Evolutionary conservation across 805 yeast species (phyloP).

Genomic region (Cyberlindnera sargentensis): DNA sequence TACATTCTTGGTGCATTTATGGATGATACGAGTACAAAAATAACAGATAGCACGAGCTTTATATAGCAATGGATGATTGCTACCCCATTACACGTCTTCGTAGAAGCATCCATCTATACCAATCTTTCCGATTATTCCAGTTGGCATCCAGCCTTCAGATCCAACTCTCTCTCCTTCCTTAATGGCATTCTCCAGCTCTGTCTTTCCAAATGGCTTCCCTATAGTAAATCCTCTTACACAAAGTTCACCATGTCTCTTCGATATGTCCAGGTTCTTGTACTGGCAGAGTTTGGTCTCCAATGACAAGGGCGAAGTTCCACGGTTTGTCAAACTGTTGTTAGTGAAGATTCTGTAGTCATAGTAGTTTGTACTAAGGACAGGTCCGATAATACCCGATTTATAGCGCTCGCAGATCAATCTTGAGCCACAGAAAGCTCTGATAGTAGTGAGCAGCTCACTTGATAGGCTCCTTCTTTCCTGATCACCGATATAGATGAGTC

Average conservation of each 20-base stretch:
- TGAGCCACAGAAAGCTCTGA: conserved; percentile 40
- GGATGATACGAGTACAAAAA: conserved; percentile 16
- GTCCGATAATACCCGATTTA: conserved; percentile 43
- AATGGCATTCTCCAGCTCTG: conserved; percentile 25
- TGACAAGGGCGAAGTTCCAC: conserved; percentile 55
- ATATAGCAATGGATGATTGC: not conserved
- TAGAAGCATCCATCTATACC: conserved; percentile 73
- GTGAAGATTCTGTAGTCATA: conserved; percentile 53
- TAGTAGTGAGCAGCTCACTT: conserved; percentile 28
- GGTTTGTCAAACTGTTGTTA: conserved; percentile 28
- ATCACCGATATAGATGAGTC: conserved; percentile 15
- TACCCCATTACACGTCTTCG: conserved; percentile 20
- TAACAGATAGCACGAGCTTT: not conserved
- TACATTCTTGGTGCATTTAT: conserved; percentile 54
- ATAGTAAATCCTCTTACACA: conserved; percentile 59
- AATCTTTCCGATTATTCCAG: conserved; percentile 49
- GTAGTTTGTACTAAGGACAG: conserved; percentile 50
- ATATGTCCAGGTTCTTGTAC: conserved; percentile 25
- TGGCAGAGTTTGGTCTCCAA: conserved; percentile 50
- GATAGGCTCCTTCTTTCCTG: conserved; percentile 7
- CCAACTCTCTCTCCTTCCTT: conserved; percentile 28
- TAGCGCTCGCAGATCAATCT: conserved; percentile 47
- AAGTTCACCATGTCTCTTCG: conserved; percentile 41
- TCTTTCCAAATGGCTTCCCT: conserved; percentile 39
- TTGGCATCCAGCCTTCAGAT: conserved; percentile 46